These are phyloP conservation scores for Bacidia gigantensis DNA, from an alignment of 495 filamentous ascomycete genomes.

Conservation along the genomic window DNA sequence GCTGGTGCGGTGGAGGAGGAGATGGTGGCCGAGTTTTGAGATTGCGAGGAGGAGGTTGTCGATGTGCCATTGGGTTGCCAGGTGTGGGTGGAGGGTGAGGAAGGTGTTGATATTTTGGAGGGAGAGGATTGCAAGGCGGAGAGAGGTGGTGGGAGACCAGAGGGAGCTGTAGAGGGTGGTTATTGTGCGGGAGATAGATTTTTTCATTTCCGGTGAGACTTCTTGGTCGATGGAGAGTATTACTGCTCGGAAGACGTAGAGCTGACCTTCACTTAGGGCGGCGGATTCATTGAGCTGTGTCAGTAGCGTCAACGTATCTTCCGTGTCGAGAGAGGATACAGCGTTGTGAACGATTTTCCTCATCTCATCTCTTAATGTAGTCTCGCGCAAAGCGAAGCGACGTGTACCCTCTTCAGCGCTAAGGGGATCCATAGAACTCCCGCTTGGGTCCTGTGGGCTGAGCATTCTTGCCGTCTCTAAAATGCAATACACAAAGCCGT, in stretches of 20 bases:
- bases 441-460: not conserved
- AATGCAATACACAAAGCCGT: not conserved
- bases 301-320: not conserved
- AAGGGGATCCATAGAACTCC: not conserved
- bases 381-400: not conserved
- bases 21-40: constrained; percentile 35
- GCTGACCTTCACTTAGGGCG: not conserved
- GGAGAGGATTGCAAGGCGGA: constrained; percentile 2
- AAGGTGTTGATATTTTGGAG: constrained; percentile 14
- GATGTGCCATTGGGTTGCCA: constrained; percentile 57
- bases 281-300: not conserved
- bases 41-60: constrained; percentile 48
- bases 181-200: not conserved
- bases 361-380: not conserved
- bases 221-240: not conserved
- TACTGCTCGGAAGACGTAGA: not conserved
- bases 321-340: not conserved
- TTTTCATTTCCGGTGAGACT: not conserved
- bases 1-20: constrained; percentile 25
- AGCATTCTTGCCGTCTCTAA: not conserved
- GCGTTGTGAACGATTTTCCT: not conserved
- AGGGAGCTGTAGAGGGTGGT: not conserved
- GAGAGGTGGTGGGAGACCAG: not conserved
- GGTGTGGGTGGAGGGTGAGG: constrained; percentile 22
- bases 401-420: not conserved